A percentile compares a stretch with the other conserved stretches of the same genome.
These are phyloP conservation scores for Rheum nobile DNA, from an alignment of 148 eudicot species.

Conservation along the genomic window DNA sequence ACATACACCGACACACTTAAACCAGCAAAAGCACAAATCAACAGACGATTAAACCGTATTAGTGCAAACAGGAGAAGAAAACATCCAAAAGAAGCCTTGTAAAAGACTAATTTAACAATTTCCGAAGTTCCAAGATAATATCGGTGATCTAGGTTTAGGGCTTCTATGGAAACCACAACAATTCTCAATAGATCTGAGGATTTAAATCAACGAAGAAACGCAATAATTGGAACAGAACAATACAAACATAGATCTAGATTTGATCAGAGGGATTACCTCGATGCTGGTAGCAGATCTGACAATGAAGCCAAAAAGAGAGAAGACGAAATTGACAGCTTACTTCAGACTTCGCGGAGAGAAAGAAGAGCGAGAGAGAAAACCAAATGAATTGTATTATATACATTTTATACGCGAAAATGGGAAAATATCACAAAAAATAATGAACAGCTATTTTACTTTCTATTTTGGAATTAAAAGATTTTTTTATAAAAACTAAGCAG, in stretches of 20 bases:
- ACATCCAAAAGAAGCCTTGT: too few species aligned
- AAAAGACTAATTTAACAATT: too few species aligned
- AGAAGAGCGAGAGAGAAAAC: not conserved
- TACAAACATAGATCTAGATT: not conserved
- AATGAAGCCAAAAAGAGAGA: not conserved
- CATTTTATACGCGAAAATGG: not conserved
- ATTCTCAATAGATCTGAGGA: not conserved
- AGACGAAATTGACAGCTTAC: not conserved
- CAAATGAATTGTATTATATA: not conserved
- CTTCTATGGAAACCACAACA: not conserved
- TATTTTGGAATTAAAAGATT: too few species aligned
- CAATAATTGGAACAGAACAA: not conserved
- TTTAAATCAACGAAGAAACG: not conserved
- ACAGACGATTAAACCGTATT: not conserved
- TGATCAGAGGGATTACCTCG: not conserved
- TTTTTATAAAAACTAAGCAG: too few species aligned
- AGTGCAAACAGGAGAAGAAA: not conserved
- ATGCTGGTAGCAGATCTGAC: not conserved
- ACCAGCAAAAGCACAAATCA: not conserved
- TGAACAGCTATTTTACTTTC: too few species aligned
- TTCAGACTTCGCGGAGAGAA: not conserved
- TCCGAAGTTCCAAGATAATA: not conserved
- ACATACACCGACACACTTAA: not conserved
- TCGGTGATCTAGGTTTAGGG: not conserved
- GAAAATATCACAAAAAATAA: too few species aligned